Conservation (phyloP, 83 land plant genomes). For the Diphasiastrum complanatum region DNA sequence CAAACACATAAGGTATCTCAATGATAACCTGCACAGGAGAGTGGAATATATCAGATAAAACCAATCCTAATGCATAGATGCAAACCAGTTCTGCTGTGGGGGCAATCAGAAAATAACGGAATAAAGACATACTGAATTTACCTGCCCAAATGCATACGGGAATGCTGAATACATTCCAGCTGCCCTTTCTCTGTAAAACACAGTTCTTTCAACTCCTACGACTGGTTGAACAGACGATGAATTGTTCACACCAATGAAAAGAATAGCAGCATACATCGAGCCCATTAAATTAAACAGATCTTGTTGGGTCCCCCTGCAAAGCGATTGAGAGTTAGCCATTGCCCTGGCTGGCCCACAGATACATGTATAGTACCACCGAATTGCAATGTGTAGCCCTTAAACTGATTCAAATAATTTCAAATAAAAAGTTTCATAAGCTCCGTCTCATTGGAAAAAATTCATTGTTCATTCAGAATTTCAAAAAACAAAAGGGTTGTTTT, state of each 20-base stretch:
- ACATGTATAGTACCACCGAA: neutral
- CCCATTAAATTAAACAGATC: slow-evolving; percentile 18
- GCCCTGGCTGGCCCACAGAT: neutral
- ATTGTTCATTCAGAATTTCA: too few species aligned
- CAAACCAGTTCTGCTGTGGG: neutral
- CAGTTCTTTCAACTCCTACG: slow-evolving; percentile 26
- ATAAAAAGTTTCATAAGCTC: too few species aligned
- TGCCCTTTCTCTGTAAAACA: slow-evolving; percentile 23
- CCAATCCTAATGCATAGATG: neutral
- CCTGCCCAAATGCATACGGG: slow-evolving; percentile 28
- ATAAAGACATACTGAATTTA: too few species aligned
- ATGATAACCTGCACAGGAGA: slow-evolving; percentile 25
- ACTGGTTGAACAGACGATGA: slow-evolving; percentile 18
- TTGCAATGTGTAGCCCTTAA: neutral
- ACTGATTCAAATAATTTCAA: too few species aligned
- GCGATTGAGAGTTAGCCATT: too few species aligned
- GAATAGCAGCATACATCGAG: slow-evolving; percentile 20
- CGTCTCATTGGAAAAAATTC: too few species aligned
- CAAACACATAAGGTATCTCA: slow-evolving; percentile 31
- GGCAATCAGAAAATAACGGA: too few species aligned
- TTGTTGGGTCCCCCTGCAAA: neutral
- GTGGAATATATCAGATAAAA: neutral
- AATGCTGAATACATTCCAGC: slow-evolving; percentile 26
- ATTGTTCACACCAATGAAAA: slow-evolving; percentile 16
- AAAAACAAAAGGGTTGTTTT: too few species aligned